A percentile compares a stretch with the other conserved stretches of the same genome.
These are phyloP conservation scores for Begonia loranthoides DNA, from an alignment of 306 rosid genomes.

Conservation along the genomic window DNA sequence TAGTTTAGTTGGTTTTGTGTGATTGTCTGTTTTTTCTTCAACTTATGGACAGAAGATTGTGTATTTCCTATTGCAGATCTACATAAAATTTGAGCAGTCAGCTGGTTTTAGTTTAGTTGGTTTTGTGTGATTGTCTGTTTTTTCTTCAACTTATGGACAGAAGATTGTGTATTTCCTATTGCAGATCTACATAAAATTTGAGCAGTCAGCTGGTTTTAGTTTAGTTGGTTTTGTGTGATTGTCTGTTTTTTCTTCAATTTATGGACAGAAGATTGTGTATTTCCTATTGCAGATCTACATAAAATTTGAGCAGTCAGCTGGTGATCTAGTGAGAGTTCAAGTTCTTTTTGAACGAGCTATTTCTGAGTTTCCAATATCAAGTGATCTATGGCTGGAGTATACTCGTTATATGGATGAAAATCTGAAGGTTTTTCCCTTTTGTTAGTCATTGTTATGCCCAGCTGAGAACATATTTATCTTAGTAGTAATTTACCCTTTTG, in stretches of 20 bases:
- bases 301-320: conserved; percentile 69
- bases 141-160: conserved; percentile 1
- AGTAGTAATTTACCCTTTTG: too few relatives aligned
- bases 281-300: conserved; percentile 52
- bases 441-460: too few relatives aligned
- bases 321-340: conserved; percentile 73
- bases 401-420: conserved; percentile 69
- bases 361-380: conserved; percentile 62
- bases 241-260: neutral
- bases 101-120: too few relatives aligned
- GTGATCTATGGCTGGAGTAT: conserved; percentile 83
- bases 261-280: neutral
- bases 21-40: neutral
- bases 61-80: conserved; percentile 37
- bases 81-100: conserved; percentile 71
- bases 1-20: too few relatives aligned
- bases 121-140: too few relatives aligned
- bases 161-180: conserved; percentile 5
- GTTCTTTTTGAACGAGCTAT: conserved; percentile 74
- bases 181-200: conserved; percentile 79
- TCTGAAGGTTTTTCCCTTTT: conserved; percentile 53
- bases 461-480: too few relatives aligned
- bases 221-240: too few relatives aligned
- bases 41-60: neutral
- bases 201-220: conserved; percentile 59